Percentiles rank a stretch among this genome's conserved stretches.
Conservation (phyloP, 2,329 filamentous ascomycete species). For the Clathrospora elynae region DNA sequence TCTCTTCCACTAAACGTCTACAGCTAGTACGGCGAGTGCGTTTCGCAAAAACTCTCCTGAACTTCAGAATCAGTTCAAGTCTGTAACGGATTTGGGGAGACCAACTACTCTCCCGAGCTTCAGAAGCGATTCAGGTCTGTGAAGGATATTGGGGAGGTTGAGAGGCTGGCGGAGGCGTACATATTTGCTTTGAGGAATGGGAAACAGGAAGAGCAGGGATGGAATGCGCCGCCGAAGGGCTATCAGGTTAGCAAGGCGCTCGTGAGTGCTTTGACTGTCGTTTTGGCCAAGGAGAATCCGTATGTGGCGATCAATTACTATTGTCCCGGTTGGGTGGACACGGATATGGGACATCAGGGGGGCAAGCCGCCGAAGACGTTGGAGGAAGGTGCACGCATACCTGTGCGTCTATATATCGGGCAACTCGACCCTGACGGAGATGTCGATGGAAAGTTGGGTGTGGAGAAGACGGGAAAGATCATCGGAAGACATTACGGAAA, state of each 20-base stretch:
- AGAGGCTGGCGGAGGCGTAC: constrained; percentile 11
- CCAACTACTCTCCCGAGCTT: too few relatives aligned
- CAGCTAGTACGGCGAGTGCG: too few relatives aligned
- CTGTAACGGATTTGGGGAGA: too few relatives aligned
- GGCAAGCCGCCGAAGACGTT: constrained; percentile 26
- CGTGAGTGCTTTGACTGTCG: constrained; percentile 21
- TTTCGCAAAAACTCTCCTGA: too few relatives aligned
- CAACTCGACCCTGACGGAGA: constrained; percentile 18
- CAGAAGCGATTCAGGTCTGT: too few relatives aligned
- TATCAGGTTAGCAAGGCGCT: constrained; percentile 35
- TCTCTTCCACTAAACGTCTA: too few relatives aligned
- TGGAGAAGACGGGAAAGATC: constrained; percentile 4
- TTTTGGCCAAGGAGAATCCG: constrained; percentile 17
- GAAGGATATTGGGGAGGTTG: too few relatives aligned
- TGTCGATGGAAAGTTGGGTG: constrained; percentile 6
- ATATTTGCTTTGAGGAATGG: background rate
- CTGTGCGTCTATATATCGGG: constrained; percentile 21
- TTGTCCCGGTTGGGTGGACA: constrained; percentile 33
- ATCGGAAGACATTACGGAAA: constrained; percentile 24
- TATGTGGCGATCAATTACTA: constrained; percentile 18
- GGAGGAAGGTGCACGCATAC: constrained; percentile 23
- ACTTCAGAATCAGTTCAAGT: too few relatives aligned
- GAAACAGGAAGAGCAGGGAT: constrained; percentile 11
- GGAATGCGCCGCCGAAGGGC: constrained; percentile 16
- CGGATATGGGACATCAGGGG: constrained; percentile 28